Conservation (phyloP, 2,329 filamentous ascomycete genomes). For the Microdochium paspali region DNA sequence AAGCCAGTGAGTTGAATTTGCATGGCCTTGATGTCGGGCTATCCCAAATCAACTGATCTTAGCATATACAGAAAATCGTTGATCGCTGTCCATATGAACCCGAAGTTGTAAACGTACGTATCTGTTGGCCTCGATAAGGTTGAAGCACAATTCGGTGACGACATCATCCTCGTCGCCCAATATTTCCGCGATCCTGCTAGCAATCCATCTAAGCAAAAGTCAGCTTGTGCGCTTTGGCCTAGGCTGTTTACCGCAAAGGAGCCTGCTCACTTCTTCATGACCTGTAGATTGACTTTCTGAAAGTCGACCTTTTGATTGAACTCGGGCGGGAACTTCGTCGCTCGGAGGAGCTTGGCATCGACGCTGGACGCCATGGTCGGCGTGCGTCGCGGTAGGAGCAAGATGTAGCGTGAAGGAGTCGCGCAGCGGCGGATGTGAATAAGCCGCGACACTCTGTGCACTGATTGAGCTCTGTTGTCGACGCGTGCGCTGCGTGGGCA, state of each 20-base stretch:
- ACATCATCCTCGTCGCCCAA: slow-evolving; percentile 93
- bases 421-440: background rate
- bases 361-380: slow-evolving; percentile 67
- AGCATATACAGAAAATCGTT: no score
- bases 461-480: background rate
- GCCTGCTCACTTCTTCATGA: slow-evolving; percentile 95
- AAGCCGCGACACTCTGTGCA: background rate
- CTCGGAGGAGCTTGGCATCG: slow-evolving; percentile 80
- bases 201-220: slow-evolving; percentile 67
- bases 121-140: slow-evolving; percentile 61
- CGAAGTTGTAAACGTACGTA: slow-evolving; percentile 47
- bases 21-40: slow-evolving; percentile 93
- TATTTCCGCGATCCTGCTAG: slow-evolving; percentile 75
- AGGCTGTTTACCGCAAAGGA: no score
- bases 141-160: slow-evolving; percentile 75
- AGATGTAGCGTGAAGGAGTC: background rate
- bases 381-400: background rate
- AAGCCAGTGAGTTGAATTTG: slow-evolving; percentile 95
- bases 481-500: background rate
- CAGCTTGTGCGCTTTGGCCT: background rate
- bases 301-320: slow-evolving; percentile 97
- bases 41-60: slow-evolving; percentile 2
- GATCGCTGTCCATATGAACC: no score
- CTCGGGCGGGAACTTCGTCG: slow-evolving; percentile 87
- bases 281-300: slow-evolving; percentile 90